These are phyloP conservation scores for Linnemannia zychae DNA, from an alignment of 192 early-diverging fungal species.

Conservation along the genomic window DNA sequence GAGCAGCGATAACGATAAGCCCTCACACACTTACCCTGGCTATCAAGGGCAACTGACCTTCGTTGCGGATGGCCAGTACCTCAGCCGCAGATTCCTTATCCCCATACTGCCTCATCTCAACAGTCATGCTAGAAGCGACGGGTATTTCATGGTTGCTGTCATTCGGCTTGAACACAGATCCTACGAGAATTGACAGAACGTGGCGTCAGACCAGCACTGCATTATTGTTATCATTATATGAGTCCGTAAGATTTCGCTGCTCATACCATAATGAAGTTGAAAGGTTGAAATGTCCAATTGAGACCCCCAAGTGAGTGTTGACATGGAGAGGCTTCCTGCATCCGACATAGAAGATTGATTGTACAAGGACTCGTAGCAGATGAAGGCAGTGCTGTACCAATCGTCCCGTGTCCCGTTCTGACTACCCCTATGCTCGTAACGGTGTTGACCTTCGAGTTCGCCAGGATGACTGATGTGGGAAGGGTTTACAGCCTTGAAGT, in stretches of 20 bases:
- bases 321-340: slow-evolving; percentile 10
- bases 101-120: slow-evolving; percentile 46
- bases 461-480: neutral
- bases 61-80: slow-evolving; percentile 23
- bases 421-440: neutral
- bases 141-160: neutral
- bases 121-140: slow-evolving; percentile 31
- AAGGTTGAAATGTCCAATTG: slow-evolving; percentile 45
- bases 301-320: slow-evolving; percentile 37
- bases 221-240: neutral
- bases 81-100: slow-evolving; percentile 42
- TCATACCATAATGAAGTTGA: slow-evolving; percentile 43
- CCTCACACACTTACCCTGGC: slow-evolving; percentile 3
- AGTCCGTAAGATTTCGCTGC: too few species aligned
- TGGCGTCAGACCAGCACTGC: neutral
- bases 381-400: slow-evolving; percentile 30
- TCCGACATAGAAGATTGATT: slow-evolving; percentile 18
- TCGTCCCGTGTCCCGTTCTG: neutral
- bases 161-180: slow-evolving; percentile 15
- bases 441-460: neutral
- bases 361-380: slow-evolving; percentile 40
- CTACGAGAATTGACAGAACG: neutral
- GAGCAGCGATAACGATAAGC: too few species aligned
- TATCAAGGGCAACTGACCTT: slow-evolving; percentile 8
- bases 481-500: neutral